A percentile compares a stretch with the other conserved stretches of the same genome.
Conservation (phyloP, 2,329 filamentous ascomycete species). For the Monilinia aucupariae region DNA sequence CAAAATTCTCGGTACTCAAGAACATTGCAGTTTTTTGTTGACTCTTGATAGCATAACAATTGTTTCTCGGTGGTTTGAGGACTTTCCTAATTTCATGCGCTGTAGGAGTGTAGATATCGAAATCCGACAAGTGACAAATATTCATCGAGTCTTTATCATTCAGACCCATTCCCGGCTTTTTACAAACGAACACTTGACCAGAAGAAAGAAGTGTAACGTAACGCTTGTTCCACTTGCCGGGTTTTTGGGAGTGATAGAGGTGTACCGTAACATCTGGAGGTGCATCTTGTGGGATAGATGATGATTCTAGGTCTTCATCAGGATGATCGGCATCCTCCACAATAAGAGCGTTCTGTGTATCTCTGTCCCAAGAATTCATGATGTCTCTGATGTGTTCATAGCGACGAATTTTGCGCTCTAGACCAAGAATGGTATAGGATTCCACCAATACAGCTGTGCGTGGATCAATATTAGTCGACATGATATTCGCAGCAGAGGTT, state of each 20-base stretch:
- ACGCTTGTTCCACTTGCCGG: conserved; percentile 84
- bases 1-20: conserved; percentile 74
- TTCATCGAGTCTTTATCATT: conserved; percentile 61
- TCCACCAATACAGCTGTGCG: conserved; percentile 69
- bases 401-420: conserved; percentile 75
- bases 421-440: conserved; percentile 65
- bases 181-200: conserved; percentile 67
- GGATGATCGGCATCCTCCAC: conserved; percentile 56
- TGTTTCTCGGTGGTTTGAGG: conserved; percentile 77
- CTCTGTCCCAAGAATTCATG: conserved; percentile 87
- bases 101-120: conserved; percentile 81
- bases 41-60: conserved; percentile 84
- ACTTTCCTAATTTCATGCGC: conserved; percentile 60
- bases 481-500: conserved; percentile 55
- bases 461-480: conserved; percentile 60
- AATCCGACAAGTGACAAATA: conserved; percentile 83
- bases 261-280: conserved; percentile 64
- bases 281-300: conserved; percentile 56
- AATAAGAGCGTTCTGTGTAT: conserved; percentile 68
- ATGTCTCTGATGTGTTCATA: conserved; percentile 85
- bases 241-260: conserved; percentile 74
- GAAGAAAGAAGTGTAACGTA: conserved; percentile 67
- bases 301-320: conserved; percentile 57
- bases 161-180: conserved; percentile 57
- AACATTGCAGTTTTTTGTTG: conserved; percentile 86